Base-by-base conservation (phyloP, 2,329 filamentous ascomycete genomes). In the Dactylellina haptotyla region DNA sequence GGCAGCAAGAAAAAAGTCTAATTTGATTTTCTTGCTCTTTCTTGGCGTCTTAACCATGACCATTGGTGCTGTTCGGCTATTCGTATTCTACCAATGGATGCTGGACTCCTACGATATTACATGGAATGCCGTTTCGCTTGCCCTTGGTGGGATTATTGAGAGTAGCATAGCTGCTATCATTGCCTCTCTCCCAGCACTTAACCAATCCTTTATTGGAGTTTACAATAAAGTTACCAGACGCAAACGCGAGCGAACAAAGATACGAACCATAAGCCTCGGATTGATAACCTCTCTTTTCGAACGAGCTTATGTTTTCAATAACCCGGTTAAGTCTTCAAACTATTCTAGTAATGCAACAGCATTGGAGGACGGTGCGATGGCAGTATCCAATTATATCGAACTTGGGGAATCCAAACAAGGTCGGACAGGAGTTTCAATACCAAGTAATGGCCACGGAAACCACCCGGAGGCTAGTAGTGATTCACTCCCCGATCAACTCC, bases 71-170 rank as follows among this genome's bases (percentile, higher is more conserved):
- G 43, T 63, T 20, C 48, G 66, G 10, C 18, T 57, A 28, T 63
- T 71, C 18, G 48, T 71, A 10, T 71, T 57, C 16, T 71, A 63
- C 28, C 39, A 57, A 34, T 50, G 48, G 32, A 62, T 71, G 57
- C n/a, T 71, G 28, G 41, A 71, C 37, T 51, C 39, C n/a, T 71
- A 61, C 50, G 66, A 71, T 23, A 48, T 71, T 4, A 63, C 57
- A 2, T 58, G 66, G 66, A 61, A 71, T 41, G 58, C 48, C 8
- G 25, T 56, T 18, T 39, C 57, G 2, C 26, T 71, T 20, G 66
- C 53, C 1, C 23, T 71, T 23, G 45, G 58, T 26, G 58, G 66
- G 16, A 71, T 71, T 14, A 56, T 71, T 5, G 66, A 71, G 26
- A 41, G 46, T 26, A 63, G 57, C 50, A 25, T 71, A n/a, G 66